phyloP scores from a whole-genome alignment of 2,329 filamentous ascomycete genomes.

The Penicillium sp. region DNA sequence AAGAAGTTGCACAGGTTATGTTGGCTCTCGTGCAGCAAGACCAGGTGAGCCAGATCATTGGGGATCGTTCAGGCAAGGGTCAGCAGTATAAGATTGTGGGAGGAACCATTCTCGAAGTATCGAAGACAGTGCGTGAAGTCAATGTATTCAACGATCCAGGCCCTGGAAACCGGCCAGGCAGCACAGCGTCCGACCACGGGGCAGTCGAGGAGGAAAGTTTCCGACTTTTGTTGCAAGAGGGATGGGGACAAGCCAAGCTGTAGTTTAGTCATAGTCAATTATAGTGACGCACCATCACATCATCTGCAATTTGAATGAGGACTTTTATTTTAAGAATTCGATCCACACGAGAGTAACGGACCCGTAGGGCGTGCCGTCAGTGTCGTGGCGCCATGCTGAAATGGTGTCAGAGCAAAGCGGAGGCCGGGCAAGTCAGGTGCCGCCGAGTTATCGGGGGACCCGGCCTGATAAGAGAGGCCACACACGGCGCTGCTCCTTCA shows the following conservation, averaged over 20 bases:
- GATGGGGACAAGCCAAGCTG: conserved; percentile 52
- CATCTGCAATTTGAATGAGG: conserved; percentile 8
- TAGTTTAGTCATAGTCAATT: conserved; percentile 20
- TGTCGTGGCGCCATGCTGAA: conserved; percentile 7
- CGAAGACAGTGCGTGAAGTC: conserved; percentile 57
- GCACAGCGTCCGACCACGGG: conserved; percentile 49
- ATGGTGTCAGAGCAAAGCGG: conserved; percentile 5
- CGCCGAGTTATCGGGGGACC: conserved; percentile 10
- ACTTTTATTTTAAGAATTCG: conserved; percentile 9
- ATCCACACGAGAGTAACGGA: background rate
- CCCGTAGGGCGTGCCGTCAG: background rate
- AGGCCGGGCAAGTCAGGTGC: conserved; percentile 21
- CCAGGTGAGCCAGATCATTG: conserved; percentile 43
- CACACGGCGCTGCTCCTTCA: conserved; percentile 18
- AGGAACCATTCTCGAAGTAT: conserved; percentile 61
- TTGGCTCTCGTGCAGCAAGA: conserved; percentile 57
- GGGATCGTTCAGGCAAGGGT: conserved; percentile 36
- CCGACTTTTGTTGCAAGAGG: conserved; percentile 50
- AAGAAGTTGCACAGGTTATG: conserved; percentile 65
- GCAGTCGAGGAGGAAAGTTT: conserved; percentile 55
- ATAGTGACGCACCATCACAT: conserved; percentile 4
- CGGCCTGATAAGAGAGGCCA: conserved; percentile 25
- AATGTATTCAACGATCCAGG: conserved; percentile 58
- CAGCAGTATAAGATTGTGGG: conserved; percentile 46
- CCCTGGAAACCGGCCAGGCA: conserved; percentile 52